A percentile compares a stretch with the other conserved stretches of the same genome.
Evolutionary conservation across 2,329 filamentous ascomycete genomes (phyloP).

Genomic region (Diatrype stigma): DNA sequence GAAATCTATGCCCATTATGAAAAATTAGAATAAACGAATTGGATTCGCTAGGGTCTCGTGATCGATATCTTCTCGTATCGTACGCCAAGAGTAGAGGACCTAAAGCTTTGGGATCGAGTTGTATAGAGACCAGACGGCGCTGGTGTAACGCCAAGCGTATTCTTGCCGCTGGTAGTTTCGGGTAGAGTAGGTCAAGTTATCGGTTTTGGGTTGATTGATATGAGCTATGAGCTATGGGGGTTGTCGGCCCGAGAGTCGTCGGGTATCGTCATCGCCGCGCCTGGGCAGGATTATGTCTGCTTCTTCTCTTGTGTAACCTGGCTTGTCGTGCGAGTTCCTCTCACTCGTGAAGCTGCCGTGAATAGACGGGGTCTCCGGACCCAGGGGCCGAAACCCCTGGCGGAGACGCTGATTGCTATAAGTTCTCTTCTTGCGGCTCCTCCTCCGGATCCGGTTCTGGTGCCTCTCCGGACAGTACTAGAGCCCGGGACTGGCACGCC

Average conservation of each 20-base stretch:
- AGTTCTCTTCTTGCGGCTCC: slow-evolving; percentile 31
- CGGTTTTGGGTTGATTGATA: too few relatives aligned
- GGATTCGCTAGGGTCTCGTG: too few relatives aligned
- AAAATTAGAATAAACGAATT: background rate
- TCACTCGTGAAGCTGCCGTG: slow-evolving; percentile 35
- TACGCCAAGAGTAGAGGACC: background rate
- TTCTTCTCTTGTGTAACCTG: too few relatives aligned
- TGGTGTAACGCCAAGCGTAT: background rate
- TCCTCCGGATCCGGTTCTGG: slow-evolving; percentile 11
- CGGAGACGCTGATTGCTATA: slow-evolving; percentile 55
- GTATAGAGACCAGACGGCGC: background rate
- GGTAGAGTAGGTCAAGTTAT: too few relatives aligned
- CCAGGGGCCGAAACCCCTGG: slow-evolving; percentile 42
- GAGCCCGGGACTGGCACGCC: slow-evolving; percentile 78
- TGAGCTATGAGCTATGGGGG: too few relatives aligned
- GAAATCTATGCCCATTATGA: background rate
- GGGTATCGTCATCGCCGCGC: too few relatives aligned
- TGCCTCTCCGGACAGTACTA: slow-evolving; percentile 51
- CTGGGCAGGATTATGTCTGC: too few relatives aligned
- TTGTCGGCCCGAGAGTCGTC: background rate
- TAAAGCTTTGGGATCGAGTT: background rate
- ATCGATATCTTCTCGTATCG: too few relatives aligned
- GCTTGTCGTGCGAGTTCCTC: slow-evolving; percentile 9
- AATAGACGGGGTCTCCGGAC: slow-evolving; percentile 43
- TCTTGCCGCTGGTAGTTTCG: background rate